These are phyloP conservation scores for Phellinidium pouzarii DNA, from an alignment of 1,284 basidiomycete species.

Conservation along the genomic window DNA sequence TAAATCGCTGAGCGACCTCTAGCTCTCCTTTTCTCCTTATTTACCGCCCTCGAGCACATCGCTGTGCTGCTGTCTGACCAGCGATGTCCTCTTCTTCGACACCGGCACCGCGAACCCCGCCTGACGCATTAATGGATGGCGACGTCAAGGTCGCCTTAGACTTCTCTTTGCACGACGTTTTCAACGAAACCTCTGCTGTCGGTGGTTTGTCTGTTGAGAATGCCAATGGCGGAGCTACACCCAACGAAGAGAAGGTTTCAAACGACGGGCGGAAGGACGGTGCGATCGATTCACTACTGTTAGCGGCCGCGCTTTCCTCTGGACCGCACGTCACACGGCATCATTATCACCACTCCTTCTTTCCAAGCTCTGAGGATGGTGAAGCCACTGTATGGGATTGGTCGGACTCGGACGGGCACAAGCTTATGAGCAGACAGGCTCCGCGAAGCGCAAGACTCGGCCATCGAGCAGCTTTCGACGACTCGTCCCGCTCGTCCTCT, in stretches of 20 bases:
- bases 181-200: slow-evolving; percentile 13
- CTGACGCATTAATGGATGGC: slow-evolving; percentile 15
- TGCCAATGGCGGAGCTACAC: neutral
- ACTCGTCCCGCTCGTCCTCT: slow-evolving; percentile 26
- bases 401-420: slow-evolving; percentile 50
- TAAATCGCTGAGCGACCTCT: slow-evolving; percentile 6
- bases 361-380: slow-evolving; percentile 48
- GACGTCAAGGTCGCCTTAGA: slow-evolving; percentile 6
- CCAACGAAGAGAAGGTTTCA: slow-evolving; percentile 29
- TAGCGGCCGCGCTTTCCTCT: slow-evolving; percentile 63
- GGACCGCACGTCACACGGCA: slow-evolving; percentile 70
- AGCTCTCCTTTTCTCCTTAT: slow-evolving; percentile 6
- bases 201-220: slow-evolving; percentile 8
- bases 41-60: slow-evolving; percentile 12
- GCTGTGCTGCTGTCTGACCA: slow-evolving; percentile 22
- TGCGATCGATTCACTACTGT: slow-evolving; percentile 63
- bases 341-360: slow-evolving; percentile 69
- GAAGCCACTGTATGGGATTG: slow-evolving; percentile 51
- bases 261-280: slow-evolving; percentile 48
- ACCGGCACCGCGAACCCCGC: slow-evolving; percentile 12
- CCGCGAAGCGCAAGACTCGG: slow-evolving; percentile 55
- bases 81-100: slow-evolving; percentile 18
- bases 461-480: slow-evolving; percentile 21
- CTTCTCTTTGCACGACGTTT: slow-evolving; percentile 1
- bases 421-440: slow-evolving; percentile 54